phyloP scores from a whole-genome alignment of 2,329 filamentous ascomycete genomes.

The Fusarium sp. region DNA sequence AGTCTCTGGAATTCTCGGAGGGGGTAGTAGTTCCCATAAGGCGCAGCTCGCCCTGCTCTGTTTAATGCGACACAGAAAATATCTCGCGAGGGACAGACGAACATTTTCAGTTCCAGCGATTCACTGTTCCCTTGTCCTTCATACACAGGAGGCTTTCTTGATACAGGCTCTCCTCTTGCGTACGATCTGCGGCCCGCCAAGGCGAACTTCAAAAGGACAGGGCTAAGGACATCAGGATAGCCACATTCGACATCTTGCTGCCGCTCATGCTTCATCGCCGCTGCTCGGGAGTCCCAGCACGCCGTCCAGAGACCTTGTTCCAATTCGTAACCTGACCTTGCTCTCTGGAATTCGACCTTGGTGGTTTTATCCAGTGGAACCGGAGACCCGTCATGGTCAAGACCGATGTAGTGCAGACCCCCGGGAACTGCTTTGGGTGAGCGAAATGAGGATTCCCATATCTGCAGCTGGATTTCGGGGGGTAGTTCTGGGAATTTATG shows the following conservation, averaged over 20 bases:
- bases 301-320: neutral
- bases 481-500: neutral
- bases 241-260: neutral
- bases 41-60: neutral
- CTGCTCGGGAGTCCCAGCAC: neutral
- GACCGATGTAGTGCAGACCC: neutral
- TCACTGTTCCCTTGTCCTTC: neutral
- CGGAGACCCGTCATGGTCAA: accelerated
- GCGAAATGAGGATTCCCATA: neutral
- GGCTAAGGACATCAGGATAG: neutral
- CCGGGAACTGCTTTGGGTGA: neutral
- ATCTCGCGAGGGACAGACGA: neutral
- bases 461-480: neutral
- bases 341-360: too few relatives aligned
- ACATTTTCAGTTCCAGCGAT: too few relatives aligned
- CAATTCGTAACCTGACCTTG: neutral
- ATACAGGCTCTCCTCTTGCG: neutral
- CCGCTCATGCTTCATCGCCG: neutral
- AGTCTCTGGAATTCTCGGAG: neutral
- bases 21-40: accelerated
- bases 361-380: too few relatives aligned
- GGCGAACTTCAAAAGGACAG: neutral
- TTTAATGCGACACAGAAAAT: neutral
- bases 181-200: neutral
- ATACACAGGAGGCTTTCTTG: neutral